Conservation (phyloP, 495 filamentous ascomycete species). For the Aspergillus saccharolyticus region DNA sequence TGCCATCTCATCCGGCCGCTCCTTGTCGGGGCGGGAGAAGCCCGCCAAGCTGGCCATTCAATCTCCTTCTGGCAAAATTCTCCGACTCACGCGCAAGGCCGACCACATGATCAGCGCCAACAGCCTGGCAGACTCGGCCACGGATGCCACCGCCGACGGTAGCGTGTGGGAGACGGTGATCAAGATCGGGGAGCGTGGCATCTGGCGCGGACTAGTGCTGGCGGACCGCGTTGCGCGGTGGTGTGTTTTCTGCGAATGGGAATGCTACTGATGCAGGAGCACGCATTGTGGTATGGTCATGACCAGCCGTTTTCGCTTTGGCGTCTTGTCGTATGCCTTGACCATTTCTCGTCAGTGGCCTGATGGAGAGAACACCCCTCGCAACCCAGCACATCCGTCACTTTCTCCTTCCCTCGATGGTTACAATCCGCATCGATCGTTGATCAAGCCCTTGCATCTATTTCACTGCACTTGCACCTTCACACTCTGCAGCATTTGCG, state of each 20-base stretch:
- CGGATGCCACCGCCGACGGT: conserved; percentile 62
- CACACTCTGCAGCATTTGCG: background rate
- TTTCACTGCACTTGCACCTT: background rate
- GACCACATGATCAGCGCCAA: conserved; percentile 56
- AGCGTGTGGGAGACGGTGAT: conserved; percentile 97
- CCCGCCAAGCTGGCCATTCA: conserved; percentile 96
- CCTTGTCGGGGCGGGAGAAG: conserved; percentile 56
- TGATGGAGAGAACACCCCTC: too few relatives aligned
- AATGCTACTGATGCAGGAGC: conserved; percentile 44
- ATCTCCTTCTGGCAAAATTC: conserved; percentile 90
- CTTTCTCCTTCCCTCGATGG: background rate
- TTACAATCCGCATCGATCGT: background rate
- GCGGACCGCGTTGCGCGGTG: conserved; percentile 93
- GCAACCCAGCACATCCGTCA: background rate
- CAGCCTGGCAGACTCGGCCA: conserved; percentile 36
- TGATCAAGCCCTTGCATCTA: background rate
- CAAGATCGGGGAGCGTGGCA: conserved; percentile 86
- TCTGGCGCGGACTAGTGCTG: conserved; percentile 89
- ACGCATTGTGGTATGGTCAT: too few relatives aligned
- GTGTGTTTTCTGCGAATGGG: conserved; percentile 99
- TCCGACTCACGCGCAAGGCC: conserved; percentile 82
- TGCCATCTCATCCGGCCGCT: conserved; percentile 52
- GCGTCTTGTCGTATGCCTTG: too few relatives aligned
- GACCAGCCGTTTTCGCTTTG: too few relatives aligned
- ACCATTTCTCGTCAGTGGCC: too few relatives aligned